Evolutionary conservation across 805 yeast genomes (phyloP).

Genomic region (Hermanozyma aechmeae): DNA sequence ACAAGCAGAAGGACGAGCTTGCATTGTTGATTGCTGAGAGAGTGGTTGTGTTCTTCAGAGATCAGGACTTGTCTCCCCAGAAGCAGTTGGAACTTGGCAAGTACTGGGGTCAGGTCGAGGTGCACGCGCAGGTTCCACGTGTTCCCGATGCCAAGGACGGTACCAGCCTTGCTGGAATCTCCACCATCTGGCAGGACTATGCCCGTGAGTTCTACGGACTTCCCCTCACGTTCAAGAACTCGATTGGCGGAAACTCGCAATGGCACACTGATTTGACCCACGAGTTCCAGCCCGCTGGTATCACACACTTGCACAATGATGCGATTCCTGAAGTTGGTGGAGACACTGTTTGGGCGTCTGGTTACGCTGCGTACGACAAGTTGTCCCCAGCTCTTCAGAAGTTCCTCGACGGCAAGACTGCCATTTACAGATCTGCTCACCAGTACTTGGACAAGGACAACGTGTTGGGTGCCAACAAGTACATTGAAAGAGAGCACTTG

Average conservation of each 20-base stretch:
- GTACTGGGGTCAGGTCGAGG: conserved; percentile 37
- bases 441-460: background rate
- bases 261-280: conserved; percentile 46
- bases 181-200: conserved; percentile 23
- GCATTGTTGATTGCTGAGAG: conserved; percentile 40
- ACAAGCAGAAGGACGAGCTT: conserved; percentile 37
- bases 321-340: conserved; percentile 44
- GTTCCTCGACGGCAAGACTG: conserved; percentile 44
- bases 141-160: conserved; percentile 14
- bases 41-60: conserved; percentile 42
- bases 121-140: conserved; percentile 24
- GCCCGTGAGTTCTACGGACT: conserved; percentile 13
- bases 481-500: background rate
- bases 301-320: conserved; percentile 45
- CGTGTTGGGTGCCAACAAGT: background rate
- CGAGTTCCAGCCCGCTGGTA: conserved; percentile 48
- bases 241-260: conserved; percentile 12
- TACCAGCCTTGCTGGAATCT: conserved; percentile 14
- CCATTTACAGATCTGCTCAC: background rate
- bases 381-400: conserved; percentile 41
- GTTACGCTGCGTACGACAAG: conserved; percentile 51
- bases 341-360: conserved; percentile 49
- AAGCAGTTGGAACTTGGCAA: conserved; percentile 36
- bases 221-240: conserved; percentile 18
- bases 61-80: conserved; percentile 36